Evolutionary conservation across 2,329 filamentous ascomycete species (phyloP), one percentile per base, ranked within the genome.

Genomic region (Talaromyces marneffei): DNA sequence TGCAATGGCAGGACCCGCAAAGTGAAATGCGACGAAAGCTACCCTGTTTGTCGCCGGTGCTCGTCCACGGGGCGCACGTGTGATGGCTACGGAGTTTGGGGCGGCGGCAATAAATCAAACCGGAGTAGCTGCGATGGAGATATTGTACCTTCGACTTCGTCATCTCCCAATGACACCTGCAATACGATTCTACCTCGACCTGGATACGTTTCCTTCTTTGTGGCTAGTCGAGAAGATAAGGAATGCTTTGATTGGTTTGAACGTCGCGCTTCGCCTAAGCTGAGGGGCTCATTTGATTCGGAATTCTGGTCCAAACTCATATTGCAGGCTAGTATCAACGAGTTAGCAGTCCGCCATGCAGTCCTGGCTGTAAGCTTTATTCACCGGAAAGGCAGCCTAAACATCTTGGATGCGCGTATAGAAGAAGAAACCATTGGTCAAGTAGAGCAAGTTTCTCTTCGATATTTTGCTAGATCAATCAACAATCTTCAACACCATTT

Each of bases 31-130:
- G 59, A 61, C 53, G 59, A 61, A 42, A 52, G 27, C 33, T 40
- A 50, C 6, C 59, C 59, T 10, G 14, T 35, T 16, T 61, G 59
- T 39, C 25, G 57, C n/a, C 42, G 54, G 10, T 61, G 59, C 35
- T 25, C 39, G 14, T 57, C 59, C 14, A 61, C 59, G 16, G 53
- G 54, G 16, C 59, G 59, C 27, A 57, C 54, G 27, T 61, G 59
- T 40, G 59, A 61, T 25, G 59, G 54, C 16, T 61, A 61, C 39
- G 58, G 58, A 23, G 31, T 61, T 35, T 61, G 59, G 59, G 25
- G 42, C 16, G 59, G 59, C 6, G 53, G 52, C 16, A 52, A 50
- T 61, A 35, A 42, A 25, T 33, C 27, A 12, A 46, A 46, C 20
- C 10, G 27, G 29, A 14, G 9, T n/a, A 33, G 35, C n/a, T 23